Base-by-base conservation (phyloP, 768 basidiomycete genomes). In the Mycena amicta region DNA sequence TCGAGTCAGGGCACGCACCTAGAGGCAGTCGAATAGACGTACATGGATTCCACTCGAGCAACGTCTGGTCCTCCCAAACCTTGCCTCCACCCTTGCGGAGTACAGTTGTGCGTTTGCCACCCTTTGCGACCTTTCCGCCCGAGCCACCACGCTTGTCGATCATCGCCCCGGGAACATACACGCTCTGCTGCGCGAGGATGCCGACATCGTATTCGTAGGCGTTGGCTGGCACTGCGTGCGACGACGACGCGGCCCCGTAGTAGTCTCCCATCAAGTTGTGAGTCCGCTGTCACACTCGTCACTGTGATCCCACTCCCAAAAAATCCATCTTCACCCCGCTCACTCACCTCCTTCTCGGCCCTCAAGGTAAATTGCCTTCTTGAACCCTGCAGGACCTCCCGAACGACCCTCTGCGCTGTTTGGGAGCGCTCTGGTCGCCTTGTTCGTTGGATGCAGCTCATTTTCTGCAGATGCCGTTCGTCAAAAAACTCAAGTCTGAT, bases 41-140 rank as follows among this genome's bases (percentile, higher is more conserved):
- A 97, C 95, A 86, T 52, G 96, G 91, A 76, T 93, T 97, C 97
- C 97, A 99, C 66, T 99, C 97, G 15, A 98, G 74, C 55, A 99
- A 78, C 3, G 94, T 97, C 74, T 93, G 93, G 71, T 99, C 97
- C 72, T 99, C 97, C 97, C 97, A 99, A 23, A 92, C 88, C 76
- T 94, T 95, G 30, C 97, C 97, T 53, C 83, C 96, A 4, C 95
- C 96, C 74, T 98, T 98, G 52, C 97, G 82, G 49, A 99, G 74
- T 11, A 99, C 97, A 3, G 97, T 99, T 49, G 87, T 89, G 60
- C 96, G 79, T 76, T 98, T 97, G 40, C 92, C 91, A 50, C 93
- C 93, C 71, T 93, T 94, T 0, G 89, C 89, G 46, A 93, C 76
- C 71, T 92, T 92, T 3, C 92, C 91, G 47, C 91, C 91, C 2